Evolutionary conservation across 768 basidiomycete species (phyloP).

Genomic region (Gyrodon lividus): DNA sequence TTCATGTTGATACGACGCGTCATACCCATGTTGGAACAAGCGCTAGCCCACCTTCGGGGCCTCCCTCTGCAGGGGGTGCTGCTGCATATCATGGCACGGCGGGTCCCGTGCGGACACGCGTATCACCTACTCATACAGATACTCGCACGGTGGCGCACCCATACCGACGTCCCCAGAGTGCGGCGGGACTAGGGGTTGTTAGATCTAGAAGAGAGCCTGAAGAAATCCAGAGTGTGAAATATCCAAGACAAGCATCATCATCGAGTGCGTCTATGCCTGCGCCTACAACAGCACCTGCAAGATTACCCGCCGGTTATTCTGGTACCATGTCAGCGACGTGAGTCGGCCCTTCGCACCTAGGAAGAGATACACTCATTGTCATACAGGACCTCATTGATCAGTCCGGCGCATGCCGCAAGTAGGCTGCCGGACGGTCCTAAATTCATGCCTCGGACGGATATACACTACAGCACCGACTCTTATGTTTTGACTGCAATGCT

Average conservation of each 20-base stretch:
- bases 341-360: background rate
- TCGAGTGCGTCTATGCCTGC: slow-evolving; percentile 10
- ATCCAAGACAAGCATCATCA: slow-evolving; percentile 18
- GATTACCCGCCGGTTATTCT: background rate
- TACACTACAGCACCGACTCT: slow-evolving; percentile 53
- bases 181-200: slow-evolving; percentile 18
- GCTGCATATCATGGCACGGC: slow-evolving; percentile 10
- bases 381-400: slow-evolving; percentile 26
- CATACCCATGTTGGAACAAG: slow-evolving; percentile 27
- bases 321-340: slow-evolving; percentile 9
- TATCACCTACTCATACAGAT: slow-evolving; percentile 25
- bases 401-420: slow-evolving; percentile 19
- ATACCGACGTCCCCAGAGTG: slow-evolving; percentile 32
- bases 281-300: slow-evolving; percentile 7
- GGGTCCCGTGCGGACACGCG: slow-evolving; percentile 28
- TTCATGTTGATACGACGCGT: slow-evolving; percentile 33
- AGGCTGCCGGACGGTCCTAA: slow-evolving; percentile 13
- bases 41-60: slow-evolving; percentile 30
- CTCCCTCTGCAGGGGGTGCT: slow-evolving; percentile 28
- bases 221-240: slow-evolving; percentile 30
- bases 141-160: slow-evolving; percentile 24
- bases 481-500: slow-evolving; percentile 57
- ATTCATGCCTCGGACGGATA: slow-evolving; percentile 59
- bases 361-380: slow-evolving; percentile 13
- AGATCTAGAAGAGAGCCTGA: slow-evolving; percentile 31